Evolutionary conservation across 768 basidiomycete genomes (phyloP).

Genomic region (Macrolepiota fuliginosa): DNA sequence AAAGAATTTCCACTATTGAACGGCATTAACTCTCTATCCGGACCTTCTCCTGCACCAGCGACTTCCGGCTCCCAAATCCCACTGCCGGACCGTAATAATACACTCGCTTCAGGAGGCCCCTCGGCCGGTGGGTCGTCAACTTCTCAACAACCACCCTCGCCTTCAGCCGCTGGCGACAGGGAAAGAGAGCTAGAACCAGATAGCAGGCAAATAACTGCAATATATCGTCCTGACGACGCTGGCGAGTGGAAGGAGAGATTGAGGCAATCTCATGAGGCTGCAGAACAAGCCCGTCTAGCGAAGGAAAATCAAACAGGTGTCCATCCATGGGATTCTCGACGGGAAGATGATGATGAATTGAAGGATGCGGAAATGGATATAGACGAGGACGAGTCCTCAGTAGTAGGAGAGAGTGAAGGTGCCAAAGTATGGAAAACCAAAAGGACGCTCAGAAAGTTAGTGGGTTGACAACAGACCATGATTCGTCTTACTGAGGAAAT

Average conservation of each 20-base stretch:
- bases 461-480: conserved; percentile 24
- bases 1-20: conserved; percentile 72
- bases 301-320: conserved; percentile 36
- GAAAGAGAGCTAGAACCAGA: conserved; percentile 49
- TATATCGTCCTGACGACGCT: conserved; percentile 84
- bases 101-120: conserved; percentile 32
- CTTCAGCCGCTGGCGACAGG: conserved; percentile 33
- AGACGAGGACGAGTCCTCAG: conserved; percentile 62
- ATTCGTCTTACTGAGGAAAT: conserved; percentile 15
- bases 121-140: background rate
- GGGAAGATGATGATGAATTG: conserved; percentile 60
- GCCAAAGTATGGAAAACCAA: conserved; percentile 83
- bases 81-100: conserved; percentile 51
- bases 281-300: conserved; percentile 47
- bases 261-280: conserved; percentile 60
- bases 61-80: conserved; percentile 38
- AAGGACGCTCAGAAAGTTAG: conserved; percentile 87
- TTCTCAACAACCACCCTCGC: conserved; percentile 29
- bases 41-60: conserved; percentile 48
- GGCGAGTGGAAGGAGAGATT: conserved; percentile 86
- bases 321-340: conserved; percentile 49
- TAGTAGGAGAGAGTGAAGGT: conserved; percentile 66
- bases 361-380: conserved; percentile 71
- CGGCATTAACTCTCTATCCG: conserved; percentile 53
- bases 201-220: conserved; percentile 64